These are phyloP conservation scores for Chamaenerion angustifolium DNA, from an alignment of 345 rosid genomes.

Conservation along the genomic window DNA sequence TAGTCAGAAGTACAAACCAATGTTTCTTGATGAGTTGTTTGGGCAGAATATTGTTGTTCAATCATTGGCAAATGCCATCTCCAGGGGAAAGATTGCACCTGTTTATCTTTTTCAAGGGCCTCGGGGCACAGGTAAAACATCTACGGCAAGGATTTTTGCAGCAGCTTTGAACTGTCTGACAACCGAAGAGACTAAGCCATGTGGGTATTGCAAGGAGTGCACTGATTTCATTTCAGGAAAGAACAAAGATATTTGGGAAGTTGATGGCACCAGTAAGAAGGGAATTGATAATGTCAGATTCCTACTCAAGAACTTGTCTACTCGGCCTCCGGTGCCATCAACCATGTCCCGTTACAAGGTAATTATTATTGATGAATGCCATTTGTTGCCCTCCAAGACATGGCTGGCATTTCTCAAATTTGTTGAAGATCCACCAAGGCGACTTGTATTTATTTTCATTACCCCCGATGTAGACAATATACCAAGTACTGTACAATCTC, in stretches of 20 bases:
- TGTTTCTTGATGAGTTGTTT: slow-evolving; percentile 68
- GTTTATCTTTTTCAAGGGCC: slow-evolving; percentile 96
- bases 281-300: slow-evolving; percentile 51
- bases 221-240: slow-evolving; percentile 61
- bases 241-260: slow-evolving; percentile 51
- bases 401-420: slow-evolving; percentile 89
- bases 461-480: slow-evolving; percentile 89
- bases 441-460: slow-evolving; percentile 67
- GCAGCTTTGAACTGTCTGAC: slow-evolving; percentile 74
- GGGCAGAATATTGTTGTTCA: slow-evolving; percentile 91
- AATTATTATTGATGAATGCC: slow-evolving; percentile 83
- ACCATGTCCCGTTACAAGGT: slow-evolving; percentile 44
- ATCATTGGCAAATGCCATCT: slow-evolving; percentile 57
- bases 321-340: slow-evolving; percentile 22
- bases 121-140: slow-evolving; percentile 90
- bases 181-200: slow-evolving; percentile 63
- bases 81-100: slow-evolving; percentile 72
- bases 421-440: slow-evolving; percentile 65
- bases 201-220: slow-evolving; percentile 75
- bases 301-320: slow-evolving; percentile 44
- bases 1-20: slow-evolving; percentile 80
- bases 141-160: slow-evolving; percentile 75
- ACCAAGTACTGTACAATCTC: slow-evolving; percentile 87
- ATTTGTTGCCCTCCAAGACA: slow-evolving; percentile 70
- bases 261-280: slow-evolving; percentile 63